Evolutionary conservation across 192 early-diverging fungal genomes (phyloP).

Genomic region (Podila horticola): DNA sequence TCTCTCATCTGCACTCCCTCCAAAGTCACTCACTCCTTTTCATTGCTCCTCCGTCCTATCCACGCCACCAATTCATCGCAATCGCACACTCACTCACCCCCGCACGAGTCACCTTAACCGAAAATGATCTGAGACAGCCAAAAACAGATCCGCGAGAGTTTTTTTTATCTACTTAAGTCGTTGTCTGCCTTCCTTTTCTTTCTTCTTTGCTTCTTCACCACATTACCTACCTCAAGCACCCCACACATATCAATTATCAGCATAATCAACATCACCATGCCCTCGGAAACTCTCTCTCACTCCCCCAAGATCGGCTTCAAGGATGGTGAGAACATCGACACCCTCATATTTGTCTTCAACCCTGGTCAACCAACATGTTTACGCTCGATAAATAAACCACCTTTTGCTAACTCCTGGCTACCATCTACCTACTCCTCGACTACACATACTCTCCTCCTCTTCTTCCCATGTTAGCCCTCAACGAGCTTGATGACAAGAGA

Average conservation of each 20-base stretch:
- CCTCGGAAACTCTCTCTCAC: conserved; percentile 5
- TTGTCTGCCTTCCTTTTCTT: conserved; percentile 2
- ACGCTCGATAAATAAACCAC: neutral
- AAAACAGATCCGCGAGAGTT: neutral
- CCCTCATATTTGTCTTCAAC: neutral
- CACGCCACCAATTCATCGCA: neutral
- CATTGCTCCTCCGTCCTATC: neutral
- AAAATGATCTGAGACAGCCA: neutral
- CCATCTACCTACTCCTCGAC: neutral
- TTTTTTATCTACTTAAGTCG: neutral
- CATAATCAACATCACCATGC: conserved; percentile 21
- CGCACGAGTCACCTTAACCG: neutral
- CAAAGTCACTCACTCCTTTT: too few relatives aligned
- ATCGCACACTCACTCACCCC: neutral
- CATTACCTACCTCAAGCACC: neutral
- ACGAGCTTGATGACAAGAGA: conserved; percentile 93
- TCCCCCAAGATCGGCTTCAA: conserved; percentile 46
- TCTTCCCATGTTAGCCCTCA: conserved; percentile 66
- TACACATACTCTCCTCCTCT: neutral
- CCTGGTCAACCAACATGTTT: neutral
- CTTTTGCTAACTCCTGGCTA: neutral
- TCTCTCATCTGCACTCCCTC: too few relatives aligned
- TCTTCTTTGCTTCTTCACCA: neutral
- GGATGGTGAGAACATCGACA: conserved; percentile 17
- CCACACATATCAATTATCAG: neutral